Conservation (phyloP, 2,329 filamentous ascomycete species). For the Aureobasidium lini region DNA sequence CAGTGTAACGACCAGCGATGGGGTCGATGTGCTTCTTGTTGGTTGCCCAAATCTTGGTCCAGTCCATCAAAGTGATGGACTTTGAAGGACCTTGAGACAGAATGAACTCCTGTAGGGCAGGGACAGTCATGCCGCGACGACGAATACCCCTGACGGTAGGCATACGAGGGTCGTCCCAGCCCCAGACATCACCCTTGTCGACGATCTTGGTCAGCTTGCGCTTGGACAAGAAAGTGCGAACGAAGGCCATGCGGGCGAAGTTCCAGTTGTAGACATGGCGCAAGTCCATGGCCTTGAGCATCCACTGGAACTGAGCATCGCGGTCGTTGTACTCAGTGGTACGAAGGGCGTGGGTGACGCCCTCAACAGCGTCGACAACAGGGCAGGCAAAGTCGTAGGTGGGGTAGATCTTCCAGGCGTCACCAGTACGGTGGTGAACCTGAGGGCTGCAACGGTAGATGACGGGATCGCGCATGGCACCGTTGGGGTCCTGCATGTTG, state of each 20-base stretch:
- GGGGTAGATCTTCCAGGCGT: constrained; percentile 72
- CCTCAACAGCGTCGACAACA: constrained; percentile 68
- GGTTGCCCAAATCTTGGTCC: constrained; percentile 52
- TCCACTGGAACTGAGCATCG: constrained; percentile 78
- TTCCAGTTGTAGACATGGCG: constrained; percentile 76
- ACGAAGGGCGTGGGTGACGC: constrained; percentile 69
- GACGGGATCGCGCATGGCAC: constrained; percentile 90
- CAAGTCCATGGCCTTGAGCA: constrained; percentile 63
- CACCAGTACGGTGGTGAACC: constrained; percentile 66
- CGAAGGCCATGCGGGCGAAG: constrained; percentile 73
- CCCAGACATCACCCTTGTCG: constrained; percentile 63
- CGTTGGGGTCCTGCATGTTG: constrained; percentile 81
- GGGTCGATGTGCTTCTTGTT: constrained; percentile 43
- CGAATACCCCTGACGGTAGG: constrained; percentile 81
- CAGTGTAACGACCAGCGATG: constrained; percentile 36
- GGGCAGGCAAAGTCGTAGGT: constrained; percentile 79
- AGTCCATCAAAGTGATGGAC: constrained; percentile 74
- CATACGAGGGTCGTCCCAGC: constrained; percentile 81
- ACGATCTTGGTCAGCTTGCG: constrained; percentile 76
- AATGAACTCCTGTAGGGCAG: constrained; percentile 71
- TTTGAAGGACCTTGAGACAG: constrained; percentile 72
- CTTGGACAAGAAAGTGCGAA: constrained; percentile 72
- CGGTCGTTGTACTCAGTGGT: constrained; percentile 79
- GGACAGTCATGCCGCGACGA: constrained; percentile 66
- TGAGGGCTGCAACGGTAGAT: constrained; percentile 82